Evolutionary conservation across 306 rosid genomes (phyloP).

Genomic region (Quercus agrifolia): DNA sequence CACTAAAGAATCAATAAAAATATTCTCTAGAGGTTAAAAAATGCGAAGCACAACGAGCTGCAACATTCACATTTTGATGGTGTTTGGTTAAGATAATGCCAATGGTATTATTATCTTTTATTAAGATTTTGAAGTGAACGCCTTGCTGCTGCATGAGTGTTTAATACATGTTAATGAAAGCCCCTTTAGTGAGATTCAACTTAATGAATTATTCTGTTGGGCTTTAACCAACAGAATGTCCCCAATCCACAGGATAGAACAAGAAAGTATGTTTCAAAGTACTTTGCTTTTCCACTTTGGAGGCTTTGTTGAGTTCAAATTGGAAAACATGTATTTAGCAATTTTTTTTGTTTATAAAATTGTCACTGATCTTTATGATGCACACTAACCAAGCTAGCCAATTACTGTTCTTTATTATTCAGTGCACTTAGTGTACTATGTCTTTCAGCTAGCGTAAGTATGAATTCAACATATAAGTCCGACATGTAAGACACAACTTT

Average conservation of each 20-base stretch:
- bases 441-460: too few relatives aligned
- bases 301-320: constrained; percentile 21
- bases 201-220: constrained; percentile 45
- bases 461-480: too few relatives aligned
- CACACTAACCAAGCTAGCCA: background rate
- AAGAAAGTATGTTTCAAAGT: constrained; percentile 21
- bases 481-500: too few relatives aligned
- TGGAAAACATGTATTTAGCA: constrained; percentile 16
- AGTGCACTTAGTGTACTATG: too few relatives aligned
- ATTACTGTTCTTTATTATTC: too few relatives aligned
- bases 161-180: background rate
- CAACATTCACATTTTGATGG: constrained; percentile 29
- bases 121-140: background rate
- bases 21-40: constrained; percentile 7
- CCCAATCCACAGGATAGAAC: constrained; percentile 20
- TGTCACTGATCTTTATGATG: background rate
- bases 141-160: background rate
- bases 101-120: background rate
- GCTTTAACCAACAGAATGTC: constrained; percentile 60
- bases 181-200: constrained; percentile 32
- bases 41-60: constrained; percentile 8
- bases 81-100: background rate
- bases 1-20: constrained; percentile 18
- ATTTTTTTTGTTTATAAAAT: constrained; percentile 9
- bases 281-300: constrained; percentile 34